Evolutionary conservation across 73 alveolate species (phyloP).

Genomic region (Paramecium octaurelia): DNA sequence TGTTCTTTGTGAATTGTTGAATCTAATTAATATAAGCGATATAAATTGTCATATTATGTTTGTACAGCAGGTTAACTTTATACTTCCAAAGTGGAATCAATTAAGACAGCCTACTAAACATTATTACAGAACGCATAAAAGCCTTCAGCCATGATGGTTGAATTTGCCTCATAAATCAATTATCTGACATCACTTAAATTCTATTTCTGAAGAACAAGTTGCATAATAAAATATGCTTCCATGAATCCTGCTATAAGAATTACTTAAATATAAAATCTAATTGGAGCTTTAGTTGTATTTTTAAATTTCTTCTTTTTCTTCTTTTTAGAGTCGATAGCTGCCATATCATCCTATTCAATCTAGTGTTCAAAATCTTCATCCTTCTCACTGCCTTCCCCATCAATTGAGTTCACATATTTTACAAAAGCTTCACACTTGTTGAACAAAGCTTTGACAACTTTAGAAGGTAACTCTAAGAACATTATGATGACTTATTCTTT

Average conservation of each 20-base stretch:
- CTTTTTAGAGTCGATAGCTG: neutral
- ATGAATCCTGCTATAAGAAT: neutral
- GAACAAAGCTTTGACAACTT: neutral
- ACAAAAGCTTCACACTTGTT: slow-evolving; percentile 15
- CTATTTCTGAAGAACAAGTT: neutral
- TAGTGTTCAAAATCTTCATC: slow-evolving; percentile 20
- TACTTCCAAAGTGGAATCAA: neutral
- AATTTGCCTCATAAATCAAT: neutral
- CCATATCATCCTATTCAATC: neutral
- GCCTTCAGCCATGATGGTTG: slow-evolving; percentile 6
- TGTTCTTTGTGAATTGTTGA: slow-evolving; percentile 9
- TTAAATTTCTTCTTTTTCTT: slow-evolving; percentile 35
- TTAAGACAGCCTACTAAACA: slow-evolving; percentile 15
- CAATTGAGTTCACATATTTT: neutral
- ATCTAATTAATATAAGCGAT: slow-evolving; percentile 1
- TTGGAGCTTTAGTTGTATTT: slow-evolving; percentile 23
- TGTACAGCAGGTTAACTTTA: neutral
- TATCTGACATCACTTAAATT: neutral
- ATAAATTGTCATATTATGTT: neutral
- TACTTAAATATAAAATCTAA: neutral
- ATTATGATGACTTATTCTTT: slow-evolving; percentile 7
- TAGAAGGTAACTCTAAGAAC: neutral
- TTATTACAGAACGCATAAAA: slow-evolving; percentile 20
- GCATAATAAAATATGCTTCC: slow-evolving; percentile 30
- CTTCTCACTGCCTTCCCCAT: slow-evolving; percentile 42